Percentiles rank a stretch among this genome's conserved stretches.
Evolutionary conservation across 345 rosid genomes (phyloP).

Genomic region (Eucalyptus polyanthemos): DNA sequence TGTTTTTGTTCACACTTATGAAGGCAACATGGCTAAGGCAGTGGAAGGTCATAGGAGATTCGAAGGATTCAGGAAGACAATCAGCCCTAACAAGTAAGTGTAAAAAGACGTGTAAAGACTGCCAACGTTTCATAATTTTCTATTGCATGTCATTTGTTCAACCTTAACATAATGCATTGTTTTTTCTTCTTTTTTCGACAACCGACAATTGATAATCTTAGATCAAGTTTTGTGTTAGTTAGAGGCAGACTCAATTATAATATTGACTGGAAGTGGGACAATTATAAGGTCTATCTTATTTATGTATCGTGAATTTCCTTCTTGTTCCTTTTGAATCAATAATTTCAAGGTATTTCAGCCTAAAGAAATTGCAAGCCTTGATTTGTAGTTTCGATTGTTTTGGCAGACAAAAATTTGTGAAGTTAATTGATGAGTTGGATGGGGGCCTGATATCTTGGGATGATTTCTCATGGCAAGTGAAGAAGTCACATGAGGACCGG

Average conservation of each 20-base stretch:
- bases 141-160: neutral
- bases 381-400: neutral
- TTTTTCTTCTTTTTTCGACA: neutral
- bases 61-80: slow-evolving; percentile 63
- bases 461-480: slow-evolving; percentile 25
- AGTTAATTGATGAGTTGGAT: slow-evolving; percentile 44
- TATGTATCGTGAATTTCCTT: neutral
- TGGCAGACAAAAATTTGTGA: slow-evolving; percentile 43
- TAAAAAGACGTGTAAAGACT: slow-evolving; percentile 12
- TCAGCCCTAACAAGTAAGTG: slow-evolving; percentile 54
- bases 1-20: slow-evolving; percentile 48
- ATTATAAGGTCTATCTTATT: neutral
- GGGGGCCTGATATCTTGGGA: slow-evolving; percentile 31
- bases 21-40: slow-evolving; percentile 84
- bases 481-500: slow-evolving; percentile 31
- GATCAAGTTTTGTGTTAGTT: neutral
- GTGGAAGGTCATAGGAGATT: slow-evolving; percentile 57
- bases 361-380: neutral
- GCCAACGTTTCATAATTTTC: too few species aligned
- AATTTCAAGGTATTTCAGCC: neutral
- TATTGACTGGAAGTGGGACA: neutral
- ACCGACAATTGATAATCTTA: neutral
- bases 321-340: neutral
- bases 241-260: neutral
- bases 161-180: neutral